Percentiles rank a stretch among this genome's conserved stretches.
Conservation (phyloP, 2,329 filamentous ascomycete genomes). For the Penicillium vulpinum region DNA sequence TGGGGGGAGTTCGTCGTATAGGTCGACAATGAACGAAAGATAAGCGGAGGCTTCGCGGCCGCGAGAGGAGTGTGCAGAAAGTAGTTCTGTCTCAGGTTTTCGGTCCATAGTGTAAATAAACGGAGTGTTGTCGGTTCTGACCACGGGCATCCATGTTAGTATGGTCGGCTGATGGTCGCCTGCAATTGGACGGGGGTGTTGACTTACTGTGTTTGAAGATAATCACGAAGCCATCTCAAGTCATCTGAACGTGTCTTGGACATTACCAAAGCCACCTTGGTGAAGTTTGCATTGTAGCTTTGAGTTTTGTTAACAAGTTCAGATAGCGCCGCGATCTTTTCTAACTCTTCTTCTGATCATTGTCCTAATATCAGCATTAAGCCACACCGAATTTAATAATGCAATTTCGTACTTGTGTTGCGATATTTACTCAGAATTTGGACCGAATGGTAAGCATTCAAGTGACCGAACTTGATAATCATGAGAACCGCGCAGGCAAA, state of each 20-base stretch:
- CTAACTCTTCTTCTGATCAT: background rate
- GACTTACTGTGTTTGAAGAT: background rate
- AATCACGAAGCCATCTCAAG: conserved; percentile 1
- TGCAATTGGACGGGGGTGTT: background rate
- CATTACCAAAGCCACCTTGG: background rate
- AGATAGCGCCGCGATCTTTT: background rate
- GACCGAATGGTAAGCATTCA: background rate
- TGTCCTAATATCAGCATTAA: background rate
- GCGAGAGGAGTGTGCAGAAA: conserved; percentile 30
- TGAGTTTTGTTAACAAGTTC: background rate
- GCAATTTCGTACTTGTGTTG: background rate
- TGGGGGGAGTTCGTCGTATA: conserved; percentile 59
- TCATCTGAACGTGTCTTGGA: conserved; percentile 5
- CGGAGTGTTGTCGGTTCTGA: conserved; percentile 9
- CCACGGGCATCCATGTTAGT: background rate
- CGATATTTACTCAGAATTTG: no score
- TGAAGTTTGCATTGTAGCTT: background rate
- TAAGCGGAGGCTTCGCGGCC: conserved; percentile 64
- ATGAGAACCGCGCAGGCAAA: background rate
- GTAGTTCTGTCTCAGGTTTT: conserved; percentile 13
- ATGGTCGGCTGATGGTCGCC: no score
- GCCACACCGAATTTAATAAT: background rate
- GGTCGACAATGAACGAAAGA: conserved; percentile 61
- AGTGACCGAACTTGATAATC: background rate
- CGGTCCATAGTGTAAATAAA: conserved; percentile 24